Evolutionary conservation across 1,139 yeast genomes (phyloP), one percentile per base, ranked within the genome.

Genomic region (Tardiomyces digboiensis): DNA sequence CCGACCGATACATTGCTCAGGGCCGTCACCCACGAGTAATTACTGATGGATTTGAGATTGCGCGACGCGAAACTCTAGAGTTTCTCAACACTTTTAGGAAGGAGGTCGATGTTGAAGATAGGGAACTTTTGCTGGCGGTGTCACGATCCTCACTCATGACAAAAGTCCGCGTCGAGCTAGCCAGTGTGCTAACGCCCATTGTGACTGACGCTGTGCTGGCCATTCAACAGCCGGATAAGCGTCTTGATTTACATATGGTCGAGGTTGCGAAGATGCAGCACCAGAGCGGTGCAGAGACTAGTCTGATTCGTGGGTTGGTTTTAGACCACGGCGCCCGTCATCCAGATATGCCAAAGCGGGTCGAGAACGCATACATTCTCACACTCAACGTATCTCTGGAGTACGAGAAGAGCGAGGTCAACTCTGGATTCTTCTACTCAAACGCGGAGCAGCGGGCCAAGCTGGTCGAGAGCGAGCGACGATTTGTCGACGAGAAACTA

Each of bases 261-360:
- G 99, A 93, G 68, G 84, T 91, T 58, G 91, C 91, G 91, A 82
- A 94, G 54, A 93, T 93, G 97, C 97, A 91, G 74, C 93, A 85
- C 59, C 84, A 89, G 52, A 75, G 82, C 39, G 86, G 93, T 40
- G 76, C 79, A 50, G 94, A 89, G 48, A 89, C 98, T 19, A 76
- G 76, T 56, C 77, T 93, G 52, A 72, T 93, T 52, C 80, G 76
- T 56, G 99, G 99, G 39, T 75, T 93, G 54, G 97, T 91, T 36
- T 74, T 93, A 53, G 99, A 93, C 62, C 99, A 93, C 62, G 99
- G 99, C 50, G 97, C 97, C 14, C 80, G 99, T 62, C 98, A 93
- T 70, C 99, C 99, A 38, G 98, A 91, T 65, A 93, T 93, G 99
- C 98, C 98, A 47, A 84, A 80, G 56, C 69, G 80, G 46, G 82